These are phyloP conservation scores for Purpureocillium takamizusanense DNA, from an alignment of 2,329 filamentous ascomycete genomes.

Conservation along the genomic window DNA sequence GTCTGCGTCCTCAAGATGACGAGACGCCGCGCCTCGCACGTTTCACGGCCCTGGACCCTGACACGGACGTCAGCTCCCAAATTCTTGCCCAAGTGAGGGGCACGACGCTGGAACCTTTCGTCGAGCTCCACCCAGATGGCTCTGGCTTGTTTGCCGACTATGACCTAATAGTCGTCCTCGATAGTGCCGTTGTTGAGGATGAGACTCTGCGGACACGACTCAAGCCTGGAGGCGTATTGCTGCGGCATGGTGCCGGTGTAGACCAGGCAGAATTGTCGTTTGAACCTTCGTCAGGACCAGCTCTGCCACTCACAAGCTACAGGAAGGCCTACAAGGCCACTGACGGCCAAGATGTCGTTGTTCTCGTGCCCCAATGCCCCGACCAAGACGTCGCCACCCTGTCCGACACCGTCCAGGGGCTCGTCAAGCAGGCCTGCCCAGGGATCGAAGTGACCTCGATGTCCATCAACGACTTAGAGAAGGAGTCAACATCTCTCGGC, in stretches of 20 bases:
- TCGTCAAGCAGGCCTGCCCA: neutral
- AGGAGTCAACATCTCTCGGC: slow-evolving; percentile 9
- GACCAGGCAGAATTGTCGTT: neutral
- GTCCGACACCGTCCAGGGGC: neutral
- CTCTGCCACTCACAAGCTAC: neutral
- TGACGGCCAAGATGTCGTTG: slow-evolving; percentile 6
- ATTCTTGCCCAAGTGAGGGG: slow-evolving; percentile 7
- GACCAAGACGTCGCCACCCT: neutral
- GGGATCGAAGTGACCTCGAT: slow-evolving; percentile 1
- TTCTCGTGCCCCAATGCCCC: slow-evolving; percentile 6
- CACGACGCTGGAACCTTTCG: slow-evolving; percentile 10
- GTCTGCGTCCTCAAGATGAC: slow-evolving; percentile 11
- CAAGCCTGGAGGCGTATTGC: slow-evolving; percentile 17
- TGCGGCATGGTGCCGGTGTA: slow-evolving; percentile 10
- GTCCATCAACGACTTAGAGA: slow-evolving; percentile 5
- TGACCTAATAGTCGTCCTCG: slow-evolving; percentile 21
- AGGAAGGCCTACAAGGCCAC: neutral
- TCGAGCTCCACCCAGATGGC: slow-evolving; percentile 17
- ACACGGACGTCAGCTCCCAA: slow-evolving; percentile 2
- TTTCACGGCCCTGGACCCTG: slow-evolving; percentile 18
- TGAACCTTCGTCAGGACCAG: neutral
- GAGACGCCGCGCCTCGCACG: slow-evolving; percentile 23
- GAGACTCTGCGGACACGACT: slow-evolving; percentile 13
- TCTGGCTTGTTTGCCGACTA: slow-evolving; percentile 18
- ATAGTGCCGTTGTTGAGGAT: slow-evolving; percentile 7